Conservation (phyloP, 2,329 filamentous ascomycete species). For the Microdochium trichocladiopsis region DNA sequence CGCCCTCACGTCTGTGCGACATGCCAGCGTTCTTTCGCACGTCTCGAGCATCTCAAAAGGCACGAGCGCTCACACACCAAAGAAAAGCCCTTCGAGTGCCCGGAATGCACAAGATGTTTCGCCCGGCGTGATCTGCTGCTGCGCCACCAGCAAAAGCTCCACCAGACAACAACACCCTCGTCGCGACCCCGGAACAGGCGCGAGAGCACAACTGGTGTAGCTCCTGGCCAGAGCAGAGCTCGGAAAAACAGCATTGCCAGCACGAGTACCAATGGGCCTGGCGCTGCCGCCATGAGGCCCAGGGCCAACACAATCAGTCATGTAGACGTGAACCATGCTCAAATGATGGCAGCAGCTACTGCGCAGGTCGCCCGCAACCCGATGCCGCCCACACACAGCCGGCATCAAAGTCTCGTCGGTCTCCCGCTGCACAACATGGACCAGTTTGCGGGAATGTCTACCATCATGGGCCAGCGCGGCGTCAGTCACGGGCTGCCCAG, state of each 20-base stretch:
- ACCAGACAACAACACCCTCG: slow-evolving; percentile 84
- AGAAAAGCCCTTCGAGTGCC: slow-evolving; percentile 97
- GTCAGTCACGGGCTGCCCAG: slow-evolving; percentile 67
- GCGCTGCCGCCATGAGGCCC: slow-evolving; percentile 64
- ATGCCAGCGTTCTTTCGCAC: slow-evolving; percentile 86
- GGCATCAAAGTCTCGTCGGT: slow-evolving; percentile 68
- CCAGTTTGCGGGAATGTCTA: slow-evolving; percentile 68
- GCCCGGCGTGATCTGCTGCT: slow-evolving; percentile 86
- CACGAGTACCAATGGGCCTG: slow-evolving; percentile 37
- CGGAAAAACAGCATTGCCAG: slow-evolving; percentile 88
- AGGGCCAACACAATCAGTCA: slow-evolving; percentile 96
- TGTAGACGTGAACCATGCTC: slow-evolving; percentile 70
- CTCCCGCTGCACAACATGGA: slow-evolving; percentile 52
- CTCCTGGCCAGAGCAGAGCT: slow-evolving; percentile 62
- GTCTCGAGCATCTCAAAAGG: slow-evolving; percentile 91
- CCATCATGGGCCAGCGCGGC: slow-evolving; percentile 58
- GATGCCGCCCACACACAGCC: slow-evolving; percentile 52
- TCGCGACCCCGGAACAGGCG: slow-evolving; percentile 80
- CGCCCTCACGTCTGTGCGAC: slow-evolving; percentile 90
- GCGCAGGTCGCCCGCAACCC: slow-evolving; percentile 38
- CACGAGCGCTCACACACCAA: slow-evolving; percentile 70
- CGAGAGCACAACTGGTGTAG: slow-evolving; percentile 75
- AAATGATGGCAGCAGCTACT: slow-evolving; percentile 59
- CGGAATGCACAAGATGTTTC: slow-evolving; percentile 90
- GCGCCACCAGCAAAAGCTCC: slow-evolving; percentile 96